These are phyloP conservation scores for Sesbania bispinosa DNA, from an alignment of 306 rosid genomes.

Conservation along the genomic window DNA sequence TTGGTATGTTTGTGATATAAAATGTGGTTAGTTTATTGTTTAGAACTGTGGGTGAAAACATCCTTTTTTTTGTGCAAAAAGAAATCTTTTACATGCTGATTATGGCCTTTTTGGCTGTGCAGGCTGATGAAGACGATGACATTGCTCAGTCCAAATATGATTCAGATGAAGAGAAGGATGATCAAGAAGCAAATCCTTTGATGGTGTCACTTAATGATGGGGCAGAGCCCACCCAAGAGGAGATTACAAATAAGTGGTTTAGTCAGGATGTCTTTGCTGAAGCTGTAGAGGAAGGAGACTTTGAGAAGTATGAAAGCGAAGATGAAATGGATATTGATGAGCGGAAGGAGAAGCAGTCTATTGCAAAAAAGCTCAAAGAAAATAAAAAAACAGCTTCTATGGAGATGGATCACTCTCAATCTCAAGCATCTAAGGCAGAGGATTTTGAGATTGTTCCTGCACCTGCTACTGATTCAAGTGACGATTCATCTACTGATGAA, in stretches of 20 bases:
- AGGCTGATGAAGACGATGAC: slow-evolving; percentile 61
- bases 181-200: slow-evolving; percentile 76
- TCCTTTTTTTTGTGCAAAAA: no score
- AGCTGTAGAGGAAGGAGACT: slow-evolving; percentile 70
- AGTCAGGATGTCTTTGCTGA: slow-evolving; percentile 87
- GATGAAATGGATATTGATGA: slow-evolving; percentile 63
- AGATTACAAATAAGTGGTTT: slow-evolving; percentile 76
- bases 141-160: slow-evolving; percentile 53
- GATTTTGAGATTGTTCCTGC: slow-evolving; percentile 87
- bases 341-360: slow-evolving; percentile 29
- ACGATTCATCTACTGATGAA: slow-evolving; percentile 68
- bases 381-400: slow-evolving; percentile 22
- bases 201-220: slow-evolving; percentile 77
- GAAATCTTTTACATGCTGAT: neutral
- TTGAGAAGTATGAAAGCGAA: slow-evolving; percentile 49
- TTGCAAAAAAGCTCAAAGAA: slow-evolving; percentile 36
- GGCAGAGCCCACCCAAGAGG: slow-evolving; percentile 62
- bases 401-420: slow-evolving; percentile 12
- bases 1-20: neutral
- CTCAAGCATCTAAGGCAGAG: slow-evolving; percentile 38
- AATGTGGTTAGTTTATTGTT: neutral
- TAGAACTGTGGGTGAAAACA: neutral
- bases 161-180: slow-evolving; percentile 62
- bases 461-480: slow-evolving; percentile 80
- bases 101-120: slow-evolving; percentile 31